These are phyloP conservation scores for Crithidia bombi DNA, from an alignment of 208 protist genomes.

Conservation along the genomic window DNA sequence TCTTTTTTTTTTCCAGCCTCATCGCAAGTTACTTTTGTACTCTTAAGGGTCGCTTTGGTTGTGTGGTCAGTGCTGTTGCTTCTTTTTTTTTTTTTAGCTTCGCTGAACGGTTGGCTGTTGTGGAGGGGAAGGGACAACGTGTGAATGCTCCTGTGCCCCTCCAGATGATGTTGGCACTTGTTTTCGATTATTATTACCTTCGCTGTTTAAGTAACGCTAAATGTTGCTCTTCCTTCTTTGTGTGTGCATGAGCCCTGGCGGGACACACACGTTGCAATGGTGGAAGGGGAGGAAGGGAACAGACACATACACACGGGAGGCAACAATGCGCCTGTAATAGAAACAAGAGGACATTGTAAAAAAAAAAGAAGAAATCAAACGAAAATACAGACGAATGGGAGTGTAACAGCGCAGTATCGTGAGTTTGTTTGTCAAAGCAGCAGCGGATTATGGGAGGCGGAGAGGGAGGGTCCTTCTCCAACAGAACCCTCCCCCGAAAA, in stretches of 20 bases:
- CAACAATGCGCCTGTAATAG: not conserved
- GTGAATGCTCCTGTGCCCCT: not conserved
- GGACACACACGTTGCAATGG: not conserved
- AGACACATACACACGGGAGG: not conserved
- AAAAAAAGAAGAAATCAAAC: not conserved
- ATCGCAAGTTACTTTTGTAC: too few relatives aligned
- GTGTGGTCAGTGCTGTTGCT: too few relatives aligned
- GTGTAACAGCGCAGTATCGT: too few relatives aligned
- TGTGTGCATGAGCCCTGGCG: not conserved
- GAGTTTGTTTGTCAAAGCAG: too few relatives aligned
- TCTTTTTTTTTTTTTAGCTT: constrained; percentile 11
- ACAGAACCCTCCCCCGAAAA: too few relatives aligned
- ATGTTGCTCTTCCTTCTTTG: not conserved
- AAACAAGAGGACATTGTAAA: not conserved
- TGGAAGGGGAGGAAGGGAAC: constrained; percentile 2
- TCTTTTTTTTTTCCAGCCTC: too few relatives aligned
- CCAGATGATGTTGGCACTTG: not conserved
- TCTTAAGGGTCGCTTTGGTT: too few relatives aligned
- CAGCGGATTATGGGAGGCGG: too few relatives aligned
- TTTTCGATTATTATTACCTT: not conserved
- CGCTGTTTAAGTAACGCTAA: constrained; percentile 17
- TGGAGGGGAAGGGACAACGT: not conserved
- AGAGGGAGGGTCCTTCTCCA: too few relatives aligned
- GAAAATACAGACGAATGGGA: too few relatives aligned
- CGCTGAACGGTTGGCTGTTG: too few relatives aligned